Percentiles rank a stretch among this genome's conserved stretches.
These are phyloP conservation scores for Zasmidium angulare DNA, from an alignment of 2,329 filamentous ascomycete genomes.

Conservation along the genomic window DNA sequence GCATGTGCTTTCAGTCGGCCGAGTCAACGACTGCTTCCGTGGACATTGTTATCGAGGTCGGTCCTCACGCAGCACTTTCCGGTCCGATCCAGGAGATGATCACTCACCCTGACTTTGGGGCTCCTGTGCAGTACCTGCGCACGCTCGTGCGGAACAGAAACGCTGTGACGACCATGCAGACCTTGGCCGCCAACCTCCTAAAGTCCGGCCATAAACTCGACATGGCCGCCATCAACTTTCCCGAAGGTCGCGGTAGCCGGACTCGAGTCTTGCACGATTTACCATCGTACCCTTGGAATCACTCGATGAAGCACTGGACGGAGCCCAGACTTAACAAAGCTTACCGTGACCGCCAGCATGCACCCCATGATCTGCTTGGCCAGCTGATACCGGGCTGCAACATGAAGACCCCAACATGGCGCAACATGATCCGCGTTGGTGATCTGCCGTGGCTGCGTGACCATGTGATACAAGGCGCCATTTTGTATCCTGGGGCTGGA, in stretches of 20 bases:
- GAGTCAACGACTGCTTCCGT: background rate
- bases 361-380: constrained; percentile 13
- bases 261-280: constrained; percentile 4
- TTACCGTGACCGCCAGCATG: constrained; percentile 4
- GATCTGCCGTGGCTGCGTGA: constrained; percentile 29
- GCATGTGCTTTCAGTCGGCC: background rate
- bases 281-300: constrained; percentile 18
- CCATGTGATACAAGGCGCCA: constrained; percentile 15
- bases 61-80: constrained; percentile 11
- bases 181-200: too few relatives aligned
- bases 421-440: constrained; percentile 19
- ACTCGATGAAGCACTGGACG: constrained; percentile 11
- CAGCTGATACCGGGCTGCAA: background rate
- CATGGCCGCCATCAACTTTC: constrained; percentile 6
- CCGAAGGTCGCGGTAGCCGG: constrained; percentile 3
- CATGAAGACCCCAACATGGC: constrained; percentile 19
- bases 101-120: background rate
- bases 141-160: background rate
- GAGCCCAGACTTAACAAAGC: constrained; percentile 7
- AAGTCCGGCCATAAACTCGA: too few relatives aligned
- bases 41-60: constrained; percentile 12
- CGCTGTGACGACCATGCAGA: background rate
- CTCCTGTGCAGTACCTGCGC: background rate
- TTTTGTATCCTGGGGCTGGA: constrained; percentile 20
- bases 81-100: constrained; percentile 2